Base-by-base conservation (phyloP, 2,329 filamentous ascomycete genomes). In the Coniochaeta sp. region DNA sequence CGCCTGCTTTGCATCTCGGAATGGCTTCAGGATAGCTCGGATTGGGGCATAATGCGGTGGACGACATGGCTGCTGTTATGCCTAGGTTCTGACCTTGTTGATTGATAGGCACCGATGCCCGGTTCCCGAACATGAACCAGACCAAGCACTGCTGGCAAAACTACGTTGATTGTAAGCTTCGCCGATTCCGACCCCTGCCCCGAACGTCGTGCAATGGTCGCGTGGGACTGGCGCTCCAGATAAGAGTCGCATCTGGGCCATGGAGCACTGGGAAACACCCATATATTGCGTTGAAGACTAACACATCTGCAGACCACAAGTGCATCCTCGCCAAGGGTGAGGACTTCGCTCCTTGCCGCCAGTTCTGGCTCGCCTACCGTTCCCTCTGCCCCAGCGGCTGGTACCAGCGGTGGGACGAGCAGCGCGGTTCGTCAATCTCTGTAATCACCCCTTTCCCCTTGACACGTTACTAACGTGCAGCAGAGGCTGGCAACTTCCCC, bases 71-170 rank as follows among this genome's bases (percentile, higher is more conserved):
- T 38, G 51, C 52, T 68, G 63, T 56, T 60, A 61, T 62, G 66
- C 60, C 61, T 57, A 58, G 52, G 18, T 42, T 58, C 57, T 61
- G 57, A 64, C 58, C 51, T 51, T 45, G 31, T 22, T 20, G 22
- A 40, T 52, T n/a, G 59, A 65, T 48, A 96, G 94, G 94, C 81
- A 95, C 95, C 79, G 94, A 99, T 73, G 94, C 94, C 75, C 92
- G 94, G 73, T 99, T 97, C 80, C 94, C 94, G 69, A 96, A 99
- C 82, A 79, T 85, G 81, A 99, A 99, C 81, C 89, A 94, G 79
- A 87, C 91, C 77, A 96, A 96, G 87, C 91, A 99, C 85, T 99
- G 94, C 89, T 99, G 94, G 94, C 95, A 99, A 75, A 99, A 99
- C 84, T 99, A 99, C 78, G 94, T 99, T 79, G 94, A 99, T 76